Evolutionary conservation across 768 basidiomycete species (phyloP).

Genomic region (Tephrocybe rancida): DNA sequence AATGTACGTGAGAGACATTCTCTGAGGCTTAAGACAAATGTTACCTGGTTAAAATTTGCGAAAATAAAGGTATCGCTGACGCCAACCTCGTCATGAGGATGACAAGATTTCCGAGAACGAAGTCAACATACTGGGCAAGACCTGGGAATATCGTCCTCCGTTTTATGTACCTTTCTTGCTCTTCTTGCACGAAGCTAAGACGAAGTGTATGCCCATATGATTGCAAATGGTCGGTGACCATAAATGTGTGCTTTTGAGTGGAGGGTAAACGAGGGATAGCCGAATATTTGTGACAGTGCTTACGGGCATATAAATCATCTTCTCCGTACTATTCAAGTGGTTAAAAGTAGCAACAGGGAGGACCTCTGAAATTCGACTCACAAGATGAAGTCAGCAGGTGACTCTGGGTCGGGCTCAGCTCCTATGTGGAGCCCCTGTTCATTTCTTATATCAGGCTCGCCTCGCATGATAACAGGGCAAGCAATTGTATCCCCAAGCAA

Average conservation of each 20-base stretch:
- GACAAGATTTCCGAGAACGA: not conserved
- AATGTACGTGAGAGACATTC: not conserved
- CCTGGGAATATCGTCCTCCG: not conserved
- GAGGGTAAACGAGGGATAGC: not conserved
- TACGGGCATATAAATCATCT: conserved; percentile 4
- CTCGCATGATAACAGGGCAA: not conserved
- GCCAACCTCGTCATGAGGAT: not conserved
- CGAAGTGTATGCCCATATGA: not conserved
- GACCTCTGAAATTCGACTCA: too few relatives aligned
- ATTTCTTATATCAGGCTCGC: not conserved
- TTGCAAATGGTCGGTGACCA: conserved; percentile 3
- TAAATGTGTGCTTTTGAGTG: not conserved
- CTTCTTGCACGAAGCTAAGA: not conserved
- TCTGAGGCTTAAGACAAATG: not conserved
- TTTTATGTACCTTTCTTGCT: not conserved
- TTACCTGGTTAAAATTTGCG: conserved; percentile 8
- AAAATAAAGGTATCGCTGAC: not conserved
- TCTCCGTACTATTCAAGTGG: not conserved
- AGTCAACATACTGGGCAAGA: not conserved
- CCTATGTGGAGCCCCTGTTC: not conserved
- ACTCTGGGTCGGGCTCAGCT: not conserved
- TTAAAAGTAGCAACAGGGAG: not conserved
- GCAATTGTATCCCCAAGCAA: not conserved
- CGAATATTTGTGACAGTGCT: not conserved
- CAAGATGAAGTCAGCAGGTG: not conserved